Percentiles rank a stretch among this genome's conserved stretches.
Evolutionary conservation across 2,329 filamentous ascomycete species (phyloP).

Genomic region (Apiospora koreana): DNA sequence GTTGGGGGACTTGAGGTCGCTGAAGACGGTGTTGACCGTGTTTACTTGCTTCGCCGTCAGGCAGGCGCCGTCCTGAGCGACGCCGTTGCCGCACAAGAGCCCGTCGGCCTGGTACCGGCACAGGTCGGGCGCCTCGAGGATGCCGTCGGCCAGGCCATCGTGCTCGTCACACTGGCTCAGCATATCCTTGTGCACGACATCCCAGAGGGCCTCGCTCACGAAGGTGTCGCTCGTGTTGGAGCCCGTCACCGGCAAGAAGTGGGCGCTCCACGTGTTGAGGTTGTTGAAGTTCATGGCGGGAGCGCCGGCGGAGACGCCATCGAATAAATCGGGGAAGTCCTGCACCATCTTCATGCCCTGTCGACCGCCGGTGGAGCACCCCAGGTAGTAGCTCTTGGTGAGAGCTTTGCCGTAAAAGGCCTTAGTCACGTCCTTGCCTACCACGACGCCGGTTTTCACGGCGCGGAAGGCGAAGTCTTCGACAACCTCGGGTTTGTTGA

Average conservation of each 20-base stretch:
- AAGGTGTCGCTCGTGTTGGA: conserved; percentile 21
- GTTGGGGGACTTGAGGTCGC: conserved; percentile 11
- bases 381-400: conserved; percentile 52
- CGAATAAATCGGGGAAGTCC: conserved; percentile 54
- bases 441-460: conserved; percentile 46
- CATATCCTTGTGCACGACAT: conserved; percentile 43
- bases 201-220: conserved; percentile 22
- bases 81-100: conserved; percentile 15
- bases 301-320: conserved; percentile 52
- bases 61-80: conserved; percentile 2
- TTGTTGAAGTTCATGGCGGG: conserved; percentile 39
- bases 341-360: conserved; percentile 57
- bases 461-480: conserved; percentile 16
- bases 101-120: conserved; percentile 18
- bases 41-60: conserved; percentile 16
- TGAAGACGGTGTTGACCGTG: conserved; percentile 18
- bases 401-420: conserved; percentile 44
- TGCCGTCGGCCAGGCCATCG: conserved; percentile 19
- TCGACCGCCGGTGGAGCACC: conserved; percentile 60
- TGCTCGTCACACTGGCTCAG: conserved; percentile 16
- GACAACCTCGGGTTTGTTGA: conserved; percentile 14
- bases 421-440: conserved; percentile 47
- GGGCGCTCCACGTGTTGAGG: conserved; percentile 39
- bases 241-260: conserved; percentile 40
- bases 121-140: conserved; percentile 18